Evolutionary conservation across 2,329 filamentous ascomycete genomes (phyloP).

Genomic region (Phialophora verrucosa): DNA sequence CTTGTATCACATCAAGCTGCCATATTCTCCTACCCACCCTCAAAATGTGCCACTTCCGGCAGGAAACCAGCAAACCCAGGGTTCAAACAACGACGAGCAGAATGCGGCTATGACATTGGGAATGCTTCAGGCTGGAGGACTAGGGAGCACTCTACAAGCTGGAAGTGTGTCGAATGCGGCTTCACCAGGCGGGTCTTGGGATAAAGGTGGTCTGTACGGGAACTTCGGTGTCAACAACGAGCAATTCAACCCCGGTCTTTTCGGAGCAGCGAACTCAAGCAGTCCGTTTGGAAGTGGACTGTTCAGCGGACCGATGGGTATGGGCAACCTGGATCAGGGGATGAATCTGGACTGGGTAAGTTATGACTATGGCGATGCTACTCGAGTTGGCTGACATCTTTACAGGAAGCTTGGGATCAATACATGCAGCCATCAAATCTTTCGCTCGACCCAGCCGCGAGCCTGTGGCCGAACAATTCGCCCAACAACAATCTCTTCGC

Average conservation of each 20-base stretch:
- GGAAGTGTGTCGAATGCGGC: conserved; percentile 43
- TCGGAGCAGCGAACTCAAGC: conserved; percentile 49
- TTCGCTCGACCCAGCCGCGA: conserved; percentile 49
- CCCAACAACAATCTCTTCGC: conserved; percentile 34
- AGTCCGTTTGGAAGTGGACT: conserved; percentile 60
- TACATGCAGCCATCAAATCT: conserved; percentile 65
- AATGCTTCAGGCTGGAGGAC: conserved; percentile 58
- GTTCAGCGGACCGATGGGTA: conserved; percentile 62
- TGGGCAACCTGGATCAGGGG: conserved; percentile 56
- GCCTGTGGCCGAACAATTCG: conserved; percentile 44
- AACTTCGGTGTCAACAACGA: conserved; percentile 16
- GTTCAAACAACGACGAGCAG: conserved; percentile 61
- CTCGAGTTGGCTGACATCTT: conserved; percentile 38
- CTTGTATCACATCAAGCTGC: conserved; percentile 71
- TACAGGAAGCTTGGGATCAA: conserved; percentile 70
- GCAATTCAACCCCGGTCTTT: conserved; percentile 29
- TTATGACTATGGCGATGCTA: not conserved
- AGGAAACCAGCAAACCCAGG: conserved; percentile 17
- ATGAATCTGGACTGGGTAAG: conserved; percentile 68
- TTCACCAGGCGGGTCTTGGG: conserved; percentile 40
- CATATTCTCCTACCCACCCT: conserved; percentile 37
- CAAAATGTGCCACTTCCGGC: conserved; percentile 25
- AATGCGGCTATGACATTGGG: conserved; percentile 74
- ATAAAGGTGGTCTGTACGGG: conserved; percentile 34
- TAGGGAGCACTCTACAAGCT: conserved; percentile 36